Base-by-base conservation (phyloP, 2,329 filamentous ascomycete species). In the Sphaerostilbella broomeana region DNA sequence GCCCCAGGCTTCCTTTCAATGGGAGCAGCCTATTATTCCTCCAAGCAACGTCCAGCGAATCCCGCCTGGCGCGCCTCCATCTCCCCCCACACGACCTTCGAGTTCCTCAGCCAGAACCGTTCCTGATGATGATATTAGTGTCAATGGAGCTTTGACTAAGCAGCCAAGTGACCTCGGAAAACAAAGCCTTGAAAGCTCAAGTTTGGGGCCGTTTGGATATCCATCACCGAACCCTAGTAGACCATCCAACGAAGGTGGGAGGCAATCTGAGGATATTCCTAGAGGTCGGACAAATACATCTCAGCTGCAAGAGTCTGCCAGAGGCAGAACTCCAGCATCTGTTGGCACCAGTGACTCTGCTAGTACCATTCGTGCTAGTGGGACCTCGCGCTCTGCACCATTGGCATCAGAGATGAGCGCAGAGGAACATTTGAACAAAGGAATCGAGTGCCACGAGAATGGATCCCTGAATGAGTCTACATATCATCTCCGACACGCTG, bases 401-500 rank as follows among this genome's bases (percentile, higher is more conserved):
- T 73, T 75, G 4, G 69, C 77, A 28, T 74, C 78, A 3, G 84
- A 88, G 21, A 79, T 87, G 55, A 83, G 85, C 3, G 73, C 86
- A 0, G 89, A 97, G 49, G 84, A 97, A 44, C 90, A 98, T 58
- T 77, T 97, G 31, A 75, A 83, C 19, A 92, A 90, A 63, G 92
- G 87, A 7, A 92, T 98, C 42, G 81, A 86, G 46, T 82, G 87
- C 44, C 92, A 98, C 56, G 86, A 95, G 58, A 79, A 81, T 32
- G 90, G 90, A 13, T 82, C 85, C 9, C 68, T 95, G 20, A 88
- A 89, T 47, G 89, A 97, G 61, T 97, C 90, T 0, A 97, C 92
- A 0, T 98, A 97, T 57, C 92, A 98, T 58, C 73, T 98, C 30
- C 84, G 92, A 22, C 77, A 94, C 44, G 92, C 92, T 4, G 90